phyloP scores from a whole-genome alignment of 108 stramenopile species.

The Nitzschia inconspicua region DNA sequence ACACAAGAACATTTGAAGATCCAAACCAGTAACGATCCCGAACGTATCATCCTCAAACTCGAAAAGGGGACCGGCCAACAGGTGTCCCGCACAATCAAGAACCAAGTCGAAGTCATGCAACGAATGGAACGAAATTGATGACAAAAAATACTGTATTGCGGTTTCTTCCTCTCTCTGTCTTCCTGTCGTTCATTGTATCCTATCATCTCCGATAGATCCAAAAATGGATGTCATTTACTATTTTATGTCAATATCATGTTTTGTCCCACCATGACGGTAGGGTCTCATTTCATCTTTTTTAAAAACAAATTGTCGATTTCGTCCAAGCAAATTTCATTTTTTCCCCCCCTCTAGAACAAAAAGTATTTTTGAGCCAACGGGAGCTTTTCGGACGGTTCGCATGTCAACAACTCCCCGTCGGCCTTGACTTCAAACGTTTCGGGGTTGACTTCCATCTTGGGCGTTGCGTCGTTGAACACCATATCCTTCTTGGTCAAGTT shows the following conservation, averaged over 20 bases:
- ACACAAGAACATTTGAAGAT: constrained; percentile 6
- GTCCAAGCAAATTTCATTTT: too few species aligned
- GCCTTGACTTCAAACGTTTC: constrained; percentile 95
- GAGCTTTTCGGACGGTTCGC: constrained; percentile 83
- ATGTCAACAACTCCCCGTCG: constrained; percentile 87
- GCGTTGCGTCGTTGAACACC: constrained; percentile 86
- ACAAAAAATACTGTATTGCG: too few species aligned
- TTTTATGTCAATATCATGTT: too few species aligned
- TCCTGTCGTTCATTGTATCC: too few species aligned
- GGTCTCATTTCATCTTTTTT: too few species aligned
- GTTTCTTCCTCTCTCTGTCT: too few species aligned
- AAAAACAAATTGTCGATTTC: too few species aligned
- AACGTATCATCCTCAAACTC: constrained; percentile 5
- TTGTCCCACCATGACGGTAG: too few species aligned
- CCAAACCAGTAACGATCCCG: background rate
- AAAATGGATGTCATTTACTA: too few species aligned
- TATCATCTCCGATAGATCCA: too few species aligned
- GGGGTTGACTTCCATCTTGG: constrained; percentile 91
- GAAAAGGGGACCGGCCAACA: constrained; percentile 18
- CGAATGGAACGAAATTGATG: constrained; percentile 28
- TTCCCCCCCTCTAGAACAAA: constrained; percentile 67
- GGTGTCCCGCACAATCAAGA: constrained; percentile 24
- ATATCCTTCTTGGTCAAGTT: constrained; percentile 90
- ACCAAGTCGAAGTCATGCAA: constrained; percentile 40
- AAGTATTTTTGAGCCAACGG: constrained; percentile 93